Evolutionary conservation across 306 rosid genomes (phyloP), one percentile per base, ranked within the genome.

Genomic region (Purshia tridentata): DNA sequence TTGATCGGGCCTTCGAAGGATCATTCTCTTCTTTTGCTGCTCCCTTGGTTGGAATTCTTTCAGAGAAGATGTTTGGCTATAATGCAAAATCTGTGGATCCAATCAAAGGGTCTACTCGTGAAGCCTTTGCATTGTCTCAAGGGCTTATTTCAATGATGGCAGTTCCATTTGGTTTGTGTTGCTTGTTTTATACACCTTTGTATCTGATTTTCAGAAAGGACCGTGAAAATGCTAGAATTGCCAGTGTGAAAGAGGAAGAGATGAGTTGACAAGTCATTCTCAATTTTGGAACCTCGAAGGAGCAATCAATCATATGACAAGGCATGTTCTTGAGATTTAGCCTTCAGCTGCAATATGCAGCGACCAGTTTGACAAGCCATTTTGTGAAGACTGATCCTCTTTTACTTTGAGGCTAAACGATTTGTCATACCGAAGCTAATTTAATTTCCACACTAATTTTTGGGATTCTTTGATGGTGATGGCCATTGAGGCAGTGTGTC

Each of bases 1-100:
- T 94, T 67, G 99, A 94, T 72, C 88, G 97, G n/a, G 99, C 99
- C 46, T 91, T 91, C 5, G 97, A 94, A 81, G 99, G 96, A 53
- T 94, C 99, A 0, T 85, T 94, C 68, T 94, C 99, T 75, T 88
- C 99, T 6, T 60, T 91, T 66, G 99, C 99, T 10, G 99, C 99
- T 81, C 99, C 99, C 13, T 72, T 94, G 84, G 99, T 94, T 12
- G 99, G 99, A 16, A 94, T 94, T 76, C 96, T 94, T 46, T 88
- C 99, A 0, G 99, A 94, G 84, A 82, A 78, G 81, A 81, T 85
- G 79, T 94, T 88, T 61, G 99, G 99, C 18, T 94, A 94, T 62
- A 74, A 88, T 54, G 82, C 98, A 11, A 92, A 87, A 75, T 81
- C 91, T 18, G 88, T 90, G 61, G 91, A 91, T 82, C 86, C 85